Evolutionary conservation across 192 early-diverging fungal species (phyloP).

Genomic region (Piromyces sp.): DNA sequence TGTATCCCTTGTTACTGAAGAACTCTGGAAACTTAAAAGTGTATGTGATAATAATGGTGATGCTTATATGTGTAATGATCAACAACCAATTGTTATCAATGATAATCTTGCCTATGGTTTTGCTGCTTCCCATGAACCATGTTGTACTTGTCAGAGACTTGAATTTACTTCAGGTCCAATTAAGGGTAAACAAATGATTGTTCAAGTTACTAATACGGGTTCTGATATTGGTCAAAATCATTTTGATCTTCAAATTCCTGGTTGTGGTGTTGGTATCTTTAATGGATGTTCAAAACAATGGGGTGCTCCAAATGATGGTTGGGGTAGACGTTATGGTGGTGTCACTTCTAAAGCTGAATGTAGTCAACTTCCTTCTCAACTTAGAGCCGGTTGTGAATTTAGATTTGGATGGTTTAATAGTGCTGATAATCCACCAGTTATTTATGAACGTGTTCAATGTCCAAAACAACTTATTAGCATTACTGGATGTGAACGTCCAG

Average conservation of each 20-base stretch:
- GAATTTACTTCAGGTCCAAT: neutral
- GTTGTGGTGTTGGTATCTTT: neutral
- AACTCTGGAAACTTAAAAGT: no score
- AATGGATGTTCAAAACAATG: slow-evolving; percentile 2
- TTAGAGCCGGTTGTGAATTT: neutral
- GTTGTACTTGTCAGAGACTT: neutral
- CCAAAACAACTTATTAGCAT: neutral
- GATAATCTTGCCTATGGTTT: neutral
- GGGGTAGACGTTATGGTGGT: slow-evolving; percentile 4
- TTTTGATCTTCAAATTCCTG: neutral
- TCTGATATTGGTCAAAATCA: neutral
- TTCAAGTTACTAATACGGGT: neutral
- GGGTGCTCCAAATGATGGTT: slow-evolving; percentile 1
- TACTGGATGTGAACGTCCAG: neutral
- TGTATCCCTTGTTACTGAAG: no score
- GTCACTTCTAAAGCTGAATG: neutral
- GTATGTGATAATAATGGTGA: neutral
- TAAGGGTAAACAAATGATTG: neutral
- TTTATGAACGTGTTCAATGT: neutral
- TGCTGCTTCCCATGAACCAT: neutral
- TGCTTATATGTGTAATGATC: slow-evolving; percentile 2
- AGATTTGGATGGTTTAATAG: slow-evolving; percentile 4
- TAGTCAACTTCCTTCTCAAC: neutral
- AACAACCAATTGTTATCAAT: neutral
- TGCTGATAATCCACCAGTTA: neutral